These are phyloP conservation scores for Neodidymelliopsis sp. DNA, from an alignment of 2,329 filamentous ascomycete genomes.

Conservation along the genomic window DNA sequence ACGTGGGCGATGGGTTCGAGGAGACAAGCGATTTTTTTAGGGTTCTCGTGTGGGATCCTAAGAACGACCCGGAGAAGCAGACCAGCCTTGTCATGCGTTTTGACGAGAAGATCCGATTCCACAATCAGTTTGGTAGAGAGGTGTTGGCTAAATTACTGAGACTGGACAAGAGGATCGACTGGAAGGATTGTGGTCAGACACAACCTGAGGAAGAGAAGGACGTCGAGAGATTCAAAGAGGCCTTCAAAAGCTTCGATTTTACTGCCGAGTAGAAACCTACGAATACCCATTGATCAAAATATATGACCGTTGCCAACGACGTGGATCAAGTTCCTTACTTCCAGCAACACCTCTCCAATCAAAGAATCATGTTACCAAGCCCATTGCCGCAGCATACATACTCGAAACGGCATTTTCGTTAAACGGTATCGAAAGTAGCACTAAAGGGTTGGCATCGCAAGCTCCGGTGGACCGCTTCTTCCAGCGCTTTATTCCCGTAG, in stretches of 20 bases:
- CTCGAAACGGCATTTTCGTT: constrained; percentile 36
- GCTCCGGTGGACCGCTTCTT: constrained; percentile 34
- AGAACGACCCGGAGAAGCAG: constrained; percentile 62
- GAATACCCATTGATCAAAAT: neutral
- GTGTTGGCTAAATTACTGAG: constrained; percentile 88
- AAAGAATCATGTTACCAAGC: constrained; percentile 1
- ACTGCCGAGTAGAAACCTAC: constrained; percentile 51
- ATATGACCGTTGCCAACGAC: constrained; percentile 6
- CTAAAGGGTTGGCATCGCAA: constrained; percentile 49
- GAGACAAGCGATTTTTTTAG: constrained; percentile 74
- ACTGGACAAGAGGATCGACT: constrained; percentile 79
- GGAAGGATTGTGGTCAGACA: constrained; percentile 83
- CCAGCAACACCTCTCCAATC: too few relatives aligned
- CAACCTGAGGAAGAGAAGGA: constrained; percentile 81
- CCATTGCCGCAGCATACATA: constrained; percentile 13
- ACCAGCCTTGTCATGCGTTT: constrained; percentile 79
- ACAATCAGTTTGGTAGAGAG: constrained; percentile 86
- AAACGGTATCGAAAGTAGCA: constrained; percentile 38
- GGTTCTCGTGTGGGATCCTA: constrained; percentile 77
- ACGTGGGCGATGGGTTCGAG: constrained; percentile 52
- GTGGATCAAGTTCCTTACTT: too few relatives aligned
- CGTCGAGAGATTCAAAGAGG: constrained; percentile 77
- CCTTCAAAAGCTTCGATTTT: constrained; percentile 89
- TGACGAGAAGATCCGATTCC: constrained; percentile 76
- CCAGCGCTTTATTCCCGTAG: constrained; percentile 21